These are phyloP conservation scores for Chlorella sp. DNA, from an alignment of 139 green algal genomes.

Conservation along the genomic window DNA sequence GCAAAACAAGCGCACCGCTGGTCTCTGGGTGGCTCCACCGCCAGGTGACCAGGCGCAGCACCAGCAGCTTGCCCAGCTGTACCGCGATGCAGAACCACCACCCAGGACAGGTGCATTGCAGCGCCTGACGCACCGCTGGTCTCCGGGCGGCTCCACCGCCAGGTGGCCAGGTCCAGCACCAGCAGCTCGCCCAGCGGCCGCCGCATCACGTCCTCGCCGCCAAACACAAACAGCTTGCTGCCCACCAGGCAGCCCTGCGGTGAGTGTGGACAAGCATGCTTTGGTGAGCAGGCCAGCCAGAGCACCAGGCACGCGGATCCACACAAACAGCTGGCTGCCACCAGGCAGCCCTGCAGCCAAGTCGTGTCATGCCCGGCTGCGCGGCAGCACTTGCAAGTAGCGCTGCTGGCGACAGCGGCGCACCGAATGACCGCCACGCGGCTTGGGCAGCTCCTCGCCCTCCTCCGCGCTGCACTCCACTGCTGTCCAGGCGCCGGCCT, in stretches of 20 bases:
- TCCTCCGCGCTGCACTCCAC: constrained; percentile 21
- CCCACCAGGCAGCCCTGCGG: constrained; percentile 72
- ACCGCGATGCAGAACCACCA: no score
- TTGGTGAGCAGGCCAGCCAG: no score
- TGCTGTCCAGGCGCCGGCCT: constrained; percentile 59
- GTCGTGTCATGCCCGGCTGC: no score
- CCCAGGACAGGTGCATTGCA: no score
- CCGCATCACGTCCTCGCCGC: constrained; percentile 81
- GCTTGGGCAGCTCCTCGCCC: constrained; percentile 50
- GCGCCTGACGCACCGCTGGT: not conserved
- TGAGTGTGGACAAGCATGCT: no score
- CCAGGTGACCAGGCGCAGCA: constrained; percentile 71
- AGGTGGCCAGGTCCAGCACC: constrained; percentile 73
- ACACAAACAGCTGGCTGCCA: no score
- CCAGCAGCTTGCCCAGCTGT: constrained; percentile 72
- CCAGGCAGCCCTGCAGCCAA: no score
- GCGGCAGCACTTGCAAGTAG: no score
- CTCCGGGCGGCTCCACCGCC: constrained; percentile 53
- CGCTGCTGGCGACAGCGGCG: not conserved
- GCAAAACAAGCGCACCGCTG: constrained; percentile 13
- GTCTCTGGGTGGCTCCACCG: constrained; percentile 54
- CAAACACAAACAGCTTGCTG: constrained; percentile 81
- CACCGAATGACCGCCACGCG: constrained; percentile 82
- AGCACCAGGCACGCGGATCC: no score
- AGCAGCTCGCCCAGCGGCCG: constrained; percentile 74